A percentile compares a stretch with the other conserved stretches of the same genome.
These are phyloP conservation scores for Vinca minor DNA, from an alignment of 257 asterid genomes.

Conservation along the genomic window DNA sequence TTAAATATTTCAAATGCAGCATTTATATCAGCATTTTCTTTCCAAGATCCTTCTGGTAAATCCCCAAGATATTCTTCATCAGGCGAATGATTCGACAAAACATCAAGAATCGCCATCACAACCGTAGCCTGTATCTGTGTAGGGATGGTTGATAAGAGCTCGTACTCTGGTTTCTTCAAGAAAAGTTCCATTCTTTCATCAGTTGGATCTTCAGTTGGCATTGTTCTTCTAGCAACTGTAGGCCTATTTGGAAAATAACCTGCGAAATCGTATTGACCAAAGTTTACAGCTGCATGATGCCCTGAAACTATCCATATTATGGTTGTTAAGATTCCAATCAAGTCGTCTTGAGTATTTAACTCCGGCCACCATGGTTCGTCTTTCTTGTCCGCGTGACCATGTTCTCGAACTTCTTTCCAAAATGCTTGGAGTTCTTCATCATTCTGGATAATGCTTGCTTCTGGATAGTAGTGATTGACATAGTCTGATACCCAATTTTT, in stretches of 20 bases:
- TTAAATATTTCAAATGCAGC: conserved; percentile 47
- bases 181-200: conserved; percentile 33
- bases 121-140: conserved; percentile 52
- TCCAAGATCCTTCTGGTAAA: conserved; percentile 34
- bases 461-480: conserved; percentile 46
- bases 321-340: conserved; percentile 47
- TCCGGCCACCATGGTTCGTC: conserved; percentile 79
- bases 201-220: conserved; percentile 61
- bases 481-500: conserved; percentile 64
- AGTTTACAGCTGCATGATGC: conserved; percentile 80
- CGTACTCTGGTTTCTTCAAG: conserved; percentile 47
- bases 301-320: conserved; percentile 69
- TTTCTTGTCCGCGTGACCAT: conserved; percentile 67
- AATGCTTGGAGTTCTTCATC: conserved; percentile 66
- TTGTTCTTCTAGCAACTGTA: conserved; percentile 38
- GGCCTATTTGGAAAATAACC: conserved; percentile 78
- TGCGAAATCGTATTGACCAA: conserved; percentile 59
- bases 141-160: conserved; percentile 47
- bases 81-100: conserved; percentile 65
- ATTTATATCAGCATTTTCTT: conserved; percentile 24
- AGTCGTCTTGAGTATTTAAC: conserved; percentile 33
- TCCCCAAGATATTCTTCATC: conserved; percentile 75
- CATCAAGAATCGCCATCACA: conserved; percentile 48
- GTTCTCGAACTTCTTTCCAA: conserved; percentile 66
- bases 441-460: conserved; percentile 20